A percentile compares a stretch with the other conserved stretches of the same genome.
These are phyloP conservation scores for Arabidopsis arenosa DNA, from an alignment of 345 rosid genomes.

Conservation along the genomic window DNA sequence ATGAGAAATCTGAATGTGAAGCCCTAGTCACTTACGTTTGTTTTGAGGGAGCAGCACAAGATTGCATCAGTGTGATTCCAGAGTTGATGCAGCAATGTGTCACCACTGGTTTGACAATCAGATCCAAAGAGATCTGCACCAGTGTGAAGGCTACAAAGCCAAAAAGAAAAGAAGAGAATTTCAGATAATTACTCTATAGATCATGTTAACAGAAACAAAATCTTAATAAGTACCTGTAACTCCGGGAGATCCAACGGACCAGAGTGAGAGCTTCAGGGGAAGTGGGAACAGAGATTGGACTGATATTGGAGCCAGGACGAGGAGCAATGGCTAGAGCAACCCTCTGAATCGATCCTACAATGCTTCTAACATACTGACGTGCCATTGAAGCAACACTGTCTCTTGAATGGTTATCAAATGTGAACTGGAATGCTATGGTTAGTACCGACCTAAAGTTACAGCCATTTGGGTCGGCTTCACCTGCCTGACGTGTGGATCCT, in stretches of 20 bases:
- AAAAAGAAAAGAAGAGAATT: background rate
- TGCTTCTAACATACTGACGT: slow-evolving; percentile 84
- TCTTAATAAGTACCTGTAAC: slow-evolving; percentile 78
- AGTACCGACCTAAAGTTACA: slow-evolving; percentile 81
- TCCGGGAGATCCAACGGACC: slow-evolving; percentile 77
- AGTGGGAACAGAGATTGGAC: slow-evolving; percentile 71
- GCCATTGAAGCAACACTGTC: slow-evolving; percentile 97
- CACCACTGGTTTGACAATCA: slow-evolving; percentile 58
- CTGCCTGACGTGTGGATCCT: slow-evolving; percentile 59
- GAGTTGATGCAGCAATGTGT: slow-evolving; percentile 78
- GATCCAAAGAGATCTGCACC: slow-evolving; percentile 67
- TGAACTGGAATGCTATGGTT: slow-evolving; percentile 92
- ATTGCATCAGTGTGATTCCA: slow-evolving; percentile 92
- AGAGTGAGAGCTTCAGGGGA: slow-evolving; percentile 94
- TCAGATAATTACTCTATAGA: background rate
- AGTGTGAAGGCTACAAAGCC: slow-evolving; percentile 61
- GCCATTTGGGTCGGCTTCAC: slow-evolving; percentile 59
- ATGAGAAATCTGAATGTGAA: background rate
- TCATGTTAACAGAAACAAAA: background rate
- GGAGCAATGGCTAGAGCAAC: slow-evolving; percentile 97
- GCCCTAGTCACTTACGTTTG: slow-evolving; percentile 52
- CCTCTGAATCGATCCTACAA: slow-evolving; percentile 95
- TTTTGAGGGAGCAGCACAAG: slow-evolving; percentile 91
- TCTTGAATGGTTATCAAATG: slow-evolving; percentile 77
- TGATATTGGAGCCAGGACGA: slow-evolving; percentile 50